Evolutionary conservation across 805 yeast species (phyloP).

Genomic region (Jamesozyma piceae): DNA sequence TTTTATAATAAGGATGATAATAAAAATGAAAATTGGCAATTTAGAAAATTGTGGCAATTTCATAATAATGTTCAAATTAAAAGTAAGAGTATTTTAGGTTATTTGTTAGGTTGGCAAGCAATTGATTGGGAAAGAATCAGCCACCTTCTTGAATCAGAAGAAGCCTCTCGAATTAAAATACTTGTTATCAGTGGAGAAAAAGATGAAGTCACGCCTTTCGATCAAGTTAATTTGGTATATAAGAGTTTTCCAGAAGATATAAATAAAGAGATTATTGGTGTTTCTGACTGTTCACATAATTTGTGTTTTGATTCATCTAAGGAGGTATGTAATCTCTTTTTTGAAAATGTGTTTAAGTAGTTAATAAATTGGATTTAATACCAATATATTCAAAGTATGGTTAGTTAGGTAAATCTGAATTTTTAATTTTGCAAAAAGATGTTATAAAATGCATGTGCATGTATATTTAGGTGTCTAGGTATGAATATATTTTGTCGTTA

Average conservation of each 20-base stretch:
- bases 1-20: conserved; percentile 12
- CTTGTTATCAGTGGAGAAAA: conserved; percentile 18
- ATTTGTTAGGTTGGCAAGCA: conserved; percentile 27
- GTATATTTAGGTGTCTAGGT: no score
- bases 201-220: conserved; percentile 20
- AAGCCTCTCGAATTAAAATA: conserved; percentile 1
- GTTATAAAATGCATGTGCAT: no score
- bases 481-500: no score
- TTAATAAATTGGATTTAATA: background rate
- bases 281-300: conserved; percentile 22
- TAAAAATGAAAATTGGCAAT: conserved; percentile 5
- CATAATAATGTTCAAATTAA: conserved; percentile 24
- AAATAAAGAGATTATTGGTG: conserved; percentile 6
- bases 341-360: background rate
- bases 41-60: conserved; percentile 24
- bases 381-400: no score
- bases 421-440: no score
- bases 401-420: no score
- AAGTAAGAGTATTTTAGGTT: conserved; percentile 22
- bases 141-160: background rate
- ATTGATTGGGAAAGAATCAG: conserved; percentile 17
- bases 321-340: background rate
- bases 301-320: conserved; percentile 21
- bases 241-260: conserved; percentile 6
- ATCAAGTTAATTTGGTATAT: conserved; percentile 6